These are phyloP conservation scores for Euryodendron excelsum DNA, from an alignment of 148 eudicot species.

Conservation along the genomic window DNA sequence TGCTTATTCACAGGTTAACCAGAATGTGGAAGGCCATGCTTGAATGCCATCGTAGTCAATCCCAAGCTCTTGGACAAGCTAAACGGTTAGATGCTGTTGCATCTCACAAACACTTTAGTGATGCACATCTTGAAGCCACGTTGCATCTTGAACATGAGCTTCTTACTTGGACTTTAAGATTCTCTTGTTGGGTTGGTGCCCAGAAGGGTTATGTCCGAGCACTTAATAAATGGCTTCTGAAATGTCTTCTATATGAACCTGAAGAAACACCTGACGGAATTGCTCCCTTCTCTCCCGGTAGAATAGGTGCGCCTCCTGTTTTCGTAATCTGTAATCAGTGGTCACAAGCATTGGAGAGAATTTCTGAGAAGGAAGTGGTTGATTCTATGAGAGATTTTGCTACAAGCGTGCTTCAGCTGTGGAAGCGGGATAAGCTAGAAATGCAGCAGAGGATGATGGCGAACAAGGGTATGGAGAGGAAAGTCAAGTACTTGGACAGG, in stretches of 20 bases:
- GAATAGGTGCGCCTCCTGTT: slow-evolving; percentile 86
- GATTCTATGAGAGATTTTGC: slow-evolving; percentile 72
- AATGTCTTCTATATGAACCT: slow-evolving; percentile 70
- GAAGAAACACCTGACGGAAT: slow-evolving; percentile 81
- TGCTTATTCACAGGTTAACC: slow-evolving; percentile 48
- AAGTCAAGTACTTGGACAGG: slow-evolving; percentile 66
- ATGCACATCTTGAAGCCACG: slow-evolving; percentile 72
- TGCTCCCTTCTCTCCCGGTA: slow-evolving; percentile 85
- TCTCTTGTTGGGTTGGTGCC: slow-evolving; percentile 71
- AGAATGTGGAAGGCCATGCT: slow-evolving; percentile 91
- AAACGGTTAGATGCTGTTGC: slow-evolving; percentile 69
- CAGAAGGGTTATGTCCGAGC: slow-evolving; percentile 78
- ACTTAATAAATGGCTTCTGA: slow-evolving; percentile 71
- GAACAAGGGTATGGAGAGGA: slow-evolving; percentile 61
- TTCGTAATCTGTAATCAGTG: slow-evolving; percentile 87
- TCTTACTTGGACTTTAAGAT: slow-evolving; percentile 66
- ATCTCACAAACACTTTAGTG: slow-evolving; percentile 50
- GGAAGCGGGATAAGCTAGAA: slow-evolving; percentile 78
- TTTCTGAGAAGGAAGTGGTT: slow-evolving; percentile 81
- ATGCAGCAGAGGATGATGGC: slow-evolving; percentile 63
- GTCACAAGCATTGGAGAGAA: slow-evolving; percentile 75
- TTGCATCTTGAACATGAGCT: slow-evolving; percentile 68
- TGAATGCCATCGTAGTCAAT: slow-evolving; percentile 82
- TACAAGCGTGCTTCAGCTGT: slow-evolving; percentile 54
- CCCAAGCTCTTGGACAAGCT: slow-evolving; percentile 72